phyloP scores from a whole-genome alignment of 83 land plant species.

The Thuja plicata region DNA sequence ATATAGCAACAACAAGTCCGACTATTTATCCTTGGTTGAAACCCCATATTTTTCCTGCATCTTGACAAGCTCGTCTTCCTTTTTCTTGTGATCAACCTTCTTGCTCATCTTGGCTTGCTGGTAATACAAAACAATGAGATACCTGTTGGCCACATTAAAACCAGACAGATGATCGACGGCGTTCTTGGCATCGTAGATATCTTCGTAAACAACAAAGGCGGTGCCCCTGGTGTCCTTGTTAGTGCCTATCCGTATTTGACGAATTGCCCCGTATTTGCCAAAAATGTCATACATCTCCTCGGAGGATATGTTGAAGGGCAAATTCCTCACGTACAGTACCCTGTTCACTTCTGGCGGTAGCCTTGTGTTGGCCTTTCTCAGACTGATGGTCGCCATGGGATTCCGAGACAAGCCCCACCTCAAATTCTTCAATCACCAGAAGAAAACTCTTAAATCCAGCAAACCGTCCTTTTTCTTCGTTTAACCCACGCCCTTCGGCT shows the following conservation, averaged over 20 bases:
- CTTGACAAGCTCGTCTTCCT: constrained; percentile 85
- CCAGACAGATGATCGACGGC: constrained; percentile 98
- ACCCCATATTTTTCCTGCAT: constrained; percentile 95
- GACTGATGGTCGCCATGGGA: constrained; percentile 73
- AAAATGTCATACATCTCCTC: constrained; percentile 99
- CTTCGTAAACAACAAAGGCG: constrained; percentile 97
- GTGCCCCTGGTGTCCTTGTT: constrained; percentile 97
- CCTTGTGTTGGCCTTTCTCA: constrained; percentile 86
- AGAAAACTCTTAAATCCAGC: no score
- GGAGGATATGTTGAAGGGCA: constrained; percentile 95
- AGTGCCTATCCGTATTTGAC: constrained; percentile 89
- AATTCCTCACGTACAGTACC: constrained; percentile 88
- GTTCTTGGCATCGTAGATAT: constrained; percentile 98
- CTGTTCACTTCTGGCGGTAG: constrained; percentile 98
- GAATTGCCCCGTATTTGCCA: constrained; percentile 96
- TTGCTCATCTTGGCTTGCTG: constrained; percentile 98
- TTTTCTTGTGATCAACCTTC: constrained; percentile 92
- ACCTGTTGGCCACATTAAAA: constrained; percentile 95
- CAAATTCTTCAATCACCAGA: no score
- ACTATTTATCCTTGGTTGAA: constrained; percentile 69
- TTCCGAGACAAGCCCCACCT: background rate
- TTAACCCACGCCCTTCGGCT: no score
- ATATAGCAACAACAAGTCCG: background rate
- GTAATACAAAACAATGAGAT: constrained; percentile 90
- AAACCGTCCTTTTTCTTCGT: no score